Evolutionary conservation across 2,329 filamentous ascomycete species (phyloP).

Genomic region (Ceratocystis eucalypticola): DNA sequence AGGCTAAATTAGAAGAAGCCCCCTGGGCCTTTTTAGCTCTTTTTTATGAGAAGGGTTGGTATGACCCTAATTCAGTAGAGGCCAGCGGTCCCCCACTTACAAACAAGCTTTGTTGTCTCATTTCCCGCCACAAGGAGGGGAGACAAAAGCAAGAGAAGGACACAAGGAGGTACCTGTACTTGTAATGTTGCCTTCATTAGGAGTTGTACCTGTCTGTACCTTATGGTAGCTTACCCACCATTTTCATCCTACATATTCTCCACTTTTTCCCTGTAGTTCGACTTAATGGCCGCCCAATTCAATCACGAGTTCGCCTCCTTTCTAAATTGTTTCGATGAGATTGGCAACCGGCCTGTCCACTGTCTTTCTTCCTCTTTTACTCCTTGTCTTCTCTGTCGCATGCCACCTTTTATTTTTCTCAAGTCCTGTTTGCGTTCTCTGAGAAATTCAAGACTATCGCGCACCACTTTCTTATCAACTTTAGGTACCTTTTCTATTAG

Average conservation of each 20-base stretch:
- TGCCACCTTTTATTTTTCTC: neutral
- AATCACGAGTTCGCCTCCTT: constrained; percentile 7
- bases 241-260: neutral
- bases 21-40: neutral
- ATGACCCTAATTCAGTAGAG: neutral
- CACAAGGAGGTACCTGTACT: too few relatives aligned
- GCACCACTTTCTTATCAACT: neutral
- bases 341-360: neutral
- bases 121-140: neutral
- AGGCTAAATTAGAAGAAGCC: neutral
- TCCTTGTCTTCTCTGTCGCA: neutral
- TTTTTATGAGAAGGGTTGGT: neutral
- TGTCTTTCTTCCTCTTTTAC: neutral
- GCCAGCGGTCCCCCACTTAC: neutral
- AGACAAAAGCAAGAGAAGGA: too few relatives aligned
- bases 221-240: neutral
- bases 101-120: neutral
- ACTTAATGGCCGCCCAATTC: neutral
- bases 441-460: neutral
- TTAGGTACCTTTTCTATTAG: neutral
- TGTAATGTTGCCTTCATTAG: neutral
- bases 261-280: neutral
- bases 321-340: neutral
- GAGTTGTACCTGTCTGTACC: neutral
- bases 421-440: neutral